Evolutionary conservation across 805 yeast species (phyloP), one percentile per base, ranked within the genome.

Genomic region (Barnettozyma wickerhamii): DNA sequence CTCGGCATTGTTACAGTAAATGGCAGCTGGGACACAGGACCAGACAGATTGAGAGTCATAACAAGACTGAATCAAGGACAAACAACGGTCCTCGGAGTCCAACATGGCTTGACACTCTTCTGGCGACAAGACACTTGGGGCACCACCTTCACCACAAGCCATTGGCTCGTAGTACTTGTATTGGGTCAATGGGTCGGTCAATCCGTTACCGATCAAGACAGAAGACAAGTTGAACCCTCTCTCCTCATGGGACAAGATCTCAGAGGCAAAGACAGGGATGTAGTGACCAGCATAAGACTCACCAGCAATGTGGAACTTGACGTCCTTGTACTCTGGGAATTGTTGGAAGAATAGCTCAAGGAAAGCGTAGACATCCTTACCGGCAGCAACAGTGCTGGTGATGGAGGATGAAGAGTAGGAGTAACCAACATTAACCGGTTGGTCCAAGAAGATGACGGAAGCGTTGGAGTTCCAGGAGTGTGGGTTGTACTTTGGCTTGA

Each of bases 131-230:
- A 88, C 87, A 13, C 90, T 70, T 29, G 84, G 83, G 52, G 75
- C 79, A 30, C 95, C 96, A 52, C 96, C 95, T 56, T 79, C 72
- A 49, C 96, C 96, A 67, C 96, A 89, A 12, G 95, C 96, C 96
- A 88, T 89, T 63, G 95, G 95, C 59, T 83, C 81, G 62, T 83
- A 86, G 64, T 77, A 75, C 47, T 76, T 77, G 64, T 82, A 81
- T 66, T 87, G 96, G 47, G 77, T 72, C 59, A 84, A 74, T 9
- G 95, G 82, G 65, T 89, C 95, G 29, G 95, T 85, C 52, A 88
- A 75, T 41, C 96, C 96, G 60, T 89, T 89, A 56, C 96, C 96
- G 57, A 89, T 87, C 65, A 89, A 61, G 10, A 88, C 81, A 3
- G 95, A 85, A 6, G 81, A 69, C 54, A 87, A 72, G 53, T 84